Evolutionary conservation across 2,329 filamentous ascomycete species (phyloP), one percentile per base, ranked within the genome.

Genomic region (Aspergillus intermedius): DNA sequence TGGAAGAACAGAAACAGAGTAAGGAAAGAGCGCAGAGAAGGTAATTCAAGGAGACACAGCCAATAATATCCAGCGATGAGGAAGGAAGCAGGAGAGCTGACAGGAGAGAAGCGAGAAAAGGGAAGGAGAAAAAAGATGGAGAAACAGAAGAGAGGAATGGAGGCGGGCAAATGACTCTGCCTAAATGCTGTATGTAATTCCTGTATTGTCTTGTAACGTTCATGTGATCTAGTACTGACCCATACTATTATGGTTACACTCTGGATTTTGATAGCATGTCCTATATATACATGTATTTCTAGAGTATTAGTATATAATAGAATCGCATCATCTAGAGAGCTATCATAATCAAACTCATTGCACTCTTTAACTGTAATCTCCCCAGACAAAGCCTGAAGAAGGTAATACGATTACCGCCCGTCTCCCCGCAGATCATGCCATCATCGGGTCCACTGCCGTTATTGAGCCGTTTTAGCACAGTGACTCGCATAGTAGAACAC

Each of bases 391-490:
- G 32, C n/a, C 12, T 15, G n/a, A n/a, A n/a, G 32, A n/a, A 13
- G 12, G 9, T 35, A 35, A 35, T 35, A 35, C 25, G 7, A 28
- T 35, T 35, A 35, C 32, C 32, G 13, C 28, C 22, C 8, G 12
- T 13, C 25, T 35, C 41, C 42, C 49, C 43, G 51, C 48, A 49
- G 51, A 59, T 56, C 48, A 54, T 55, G 50, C 51, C 52, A 44
- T 50, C 47, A 51, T 52, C 28, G 44, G 46, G 40, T 49, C 52
- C 52, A 50, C 51, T 28, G 25, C 25, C 25, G 25, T 28, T 28
- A 28, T 28, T 28, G 25, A 9, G 25, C 25, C 9, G 25, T 10
- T 28, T 28, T 10, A 9, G 8, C 25, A 28, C 25, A 28, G 7
- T 4, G 25, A 9, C 25, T 9, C 4, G 9, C 7, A 28, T 28